These are phyloP conservation scores for Cystobasidiaceae sp. DNA, from an alignment of 1,284 basidiomycete genomes.

Conservation along the genomic window DNA sequence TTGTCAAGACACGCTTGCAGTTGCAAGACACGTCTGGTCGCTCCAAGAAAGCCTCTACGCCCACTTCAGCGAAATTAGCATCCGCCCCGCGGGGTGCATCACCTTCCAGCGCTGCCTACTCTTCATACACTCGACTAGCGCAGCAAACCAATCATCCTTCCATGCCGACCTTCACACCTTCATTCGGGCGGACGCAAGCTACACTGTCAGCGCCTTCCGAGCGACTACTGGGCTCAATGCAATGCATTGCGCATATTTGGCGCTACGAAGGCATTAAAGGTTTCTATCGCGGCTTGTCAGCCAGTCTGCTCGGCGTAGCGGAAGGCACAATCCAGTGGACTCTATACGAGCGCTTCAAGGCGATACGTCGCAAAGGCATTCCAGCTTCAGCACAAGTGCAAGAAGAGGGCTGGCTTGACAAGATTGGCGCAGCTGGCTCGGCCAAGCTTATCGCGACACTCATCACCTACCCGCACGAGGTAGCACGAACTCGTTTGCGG, in stretches of 20 bases:
- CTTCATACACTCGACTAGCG: slow-evolving; percentile 16
- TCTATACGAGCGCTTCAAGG: slow-evolving; percentile 65
- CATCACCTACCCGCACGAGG: slow-evolving; percentile 96
- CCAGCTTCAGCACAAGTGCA: not conserved
- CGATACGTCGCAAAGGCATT: slow-evolving; percentile 31
- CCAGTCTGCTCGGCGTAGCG: slow-evolving; percentile 90
- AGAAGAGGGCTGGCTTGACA: slow-evolving; percentile 58
- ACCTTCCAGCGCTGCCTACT: slow-evolving; percentile 31
- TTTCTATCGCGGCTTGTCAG: slow-evolving; percentile 91
- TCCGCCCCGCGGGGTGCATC: slow-evolving; percentile 26
- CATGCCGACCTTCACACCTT: slow-evolving; percentile 22
- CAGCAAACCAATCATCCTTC: slow-evolving; percentile 1
- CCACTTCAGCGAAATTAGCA: not conserved
- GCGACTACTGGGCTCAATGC: slow-evolving; percentile 55
- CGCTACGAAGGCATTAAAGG: slow-evolving; percentile 77
- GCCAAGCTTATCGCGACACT: slow-evolving; percentile 90
- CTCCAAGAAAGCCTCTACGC: slow-evolving; percentile 20
- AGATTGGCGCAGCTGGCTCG: slow-evolving; percentile 78
- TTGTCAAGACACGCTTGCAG: slow-evolving; percentile 93
- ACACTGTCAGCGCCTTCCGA: slow-evolving; percentile 36
- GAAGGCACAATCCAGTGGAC: slow-evolving; percentile 98
- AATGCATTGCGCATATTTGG: slow-evolving; percentile 67
- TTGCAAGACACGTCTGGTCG: slow-evolving; percentile 34
- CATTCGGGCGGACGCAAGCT: slow-evolving; percentile 31
- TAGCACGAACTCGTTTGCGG: slow-evolving; percentile 83